Base-by-base conservation (phyloP, 306 rosid genomes). In the Castanea crenata region DNA sequence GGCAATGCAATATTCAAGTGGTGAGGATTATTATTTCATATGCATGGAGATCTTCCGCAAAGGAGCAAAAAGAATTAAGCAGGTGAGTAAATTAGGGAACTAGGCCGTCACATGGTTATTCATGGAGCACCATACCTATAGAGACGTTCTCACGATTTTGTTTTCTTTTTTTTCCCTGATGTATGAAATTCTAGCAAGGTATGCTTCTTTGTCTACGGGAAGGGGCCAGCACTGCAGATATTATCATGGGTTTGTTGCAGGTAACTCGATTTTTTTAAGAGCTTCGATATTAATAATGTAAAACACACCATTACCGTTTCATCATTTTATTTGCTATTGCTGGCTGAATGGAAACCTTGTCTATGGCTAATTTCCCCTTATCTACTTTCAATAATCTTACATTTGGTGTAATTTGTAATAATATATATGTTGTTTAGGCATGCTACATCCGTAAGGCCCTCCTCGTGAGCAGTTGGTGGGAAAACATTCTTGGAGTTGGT, bases 191-290 rank as follows among this genome's bases (percentile, higher is more conserved):
- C 34, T 78, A 94, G 97, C 84, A 68, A 1, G 86, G 88, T 15
- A 87, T 94, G 32, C 90, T 94, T 91, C 89, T 94, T 59, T 94
- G 92, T 77, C 75, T 90, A 25, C 87, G 94, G 1, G 98, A 92
- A 83, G 96, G 96, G 63, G 94, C 89, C 4, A 54, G 75, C 55
- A 72, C 93, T 4, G 32, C 80, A 55, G 85, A 92, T 74, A 62
- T 89, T 76, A 86, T 79, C 78, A 83, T 8, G 80, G 97, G 96
- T 77, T 84, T 94, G 77, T 80, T 92, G 78, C 98, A 94, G 98
- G 98, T 94, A 74, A 75, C 29, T 72, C 4, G 11, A 62, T 44
- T 35, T 8, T 25, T 69, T 69, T 14, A 35, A 9, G 25, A 20
- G 0, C 56, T 75, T 79, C 62, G 59, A 69, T 49, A 62, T 57